phyloP scores from a whole-genome alignment of 2,329 filamentous ascomycete genomes.

The Orbilia javanica region DNA sequence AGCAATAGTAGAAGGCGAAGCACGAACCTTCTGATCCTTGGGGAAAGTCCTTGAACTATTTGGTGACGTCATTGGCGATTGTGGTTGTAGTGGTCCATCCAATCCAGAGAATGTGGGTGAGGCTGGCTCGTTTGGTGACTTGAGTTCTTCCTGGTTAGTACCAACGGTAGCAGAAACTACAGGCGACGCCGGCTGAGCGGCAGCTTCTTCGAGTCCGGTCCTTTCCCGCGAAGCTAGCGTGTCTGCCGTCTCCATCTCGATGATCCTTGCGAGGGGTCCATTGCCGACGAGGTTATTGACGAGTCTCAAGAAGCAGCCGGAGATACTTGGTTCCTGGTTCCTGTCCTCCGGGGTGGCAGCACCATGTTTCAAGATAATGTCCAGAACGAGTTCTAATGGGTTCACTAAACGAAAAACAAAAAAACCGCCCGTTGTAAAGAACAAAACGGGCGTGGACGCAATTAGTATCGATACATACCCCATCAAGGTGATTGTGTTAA shows the following conservation, averaged over 20 bases:
- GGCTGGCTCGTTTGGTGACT: slow-evolving; percentile 41
- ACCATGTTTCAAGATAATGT: slow-evolving; percentile 50
- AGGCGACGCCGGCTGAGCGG: slow-evolving; percentile 44
- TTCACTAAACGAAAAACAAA: slow-evolving; percentile 42
- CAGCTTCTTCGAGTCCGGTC: slow-evolving; percentile 47
- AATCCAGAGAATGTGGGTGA: slow-evolving; percentile 32
- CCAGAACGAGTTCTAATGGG: slow-evolving; percentile 51
- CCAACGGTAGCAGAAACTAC: slow-evolving; percentile 34
- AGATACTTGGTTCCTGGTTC: slow-evolving; percentile 55
- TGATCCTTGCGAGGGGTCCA: slow-evolving; percentile 33
- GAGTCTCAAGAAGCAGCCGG: slow-evolving; percentile 48
- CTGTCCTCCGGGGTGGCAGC: slow-evolving; percentile 42
- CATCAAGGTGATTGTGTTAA: neutral
- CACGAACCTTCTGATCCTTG: slow-evolving; percentile 31
- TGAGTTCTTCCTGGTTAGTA: slow-evolving; percentile 40
- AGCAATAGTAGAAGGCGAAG: slow-evolving; percentile 25
- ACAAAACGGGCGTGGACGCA: slow-evolving; percentile 18
- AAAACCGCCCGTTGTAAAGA: slow-evolving; percentile 24
- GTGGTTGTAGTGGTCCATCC: slow-evolving; percentile 42
- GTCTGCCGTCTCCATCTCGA: slow-evolving; percentile 46
- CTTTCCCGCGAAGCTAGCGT: slow-evolving; percentile 49
- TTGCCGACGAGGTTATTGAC: slow-evolving; percentile 39
- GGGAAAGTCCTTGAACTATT: slow-evolving; percentile 35
- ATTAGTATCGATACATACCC: slow-evolving; percentile 53
- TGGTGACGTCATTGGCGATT: slow-evolving; percentile 39